Base-by-base conservation (phyloP, 495 filamentous ascomycete species). In the Podospora conica region DNA sequence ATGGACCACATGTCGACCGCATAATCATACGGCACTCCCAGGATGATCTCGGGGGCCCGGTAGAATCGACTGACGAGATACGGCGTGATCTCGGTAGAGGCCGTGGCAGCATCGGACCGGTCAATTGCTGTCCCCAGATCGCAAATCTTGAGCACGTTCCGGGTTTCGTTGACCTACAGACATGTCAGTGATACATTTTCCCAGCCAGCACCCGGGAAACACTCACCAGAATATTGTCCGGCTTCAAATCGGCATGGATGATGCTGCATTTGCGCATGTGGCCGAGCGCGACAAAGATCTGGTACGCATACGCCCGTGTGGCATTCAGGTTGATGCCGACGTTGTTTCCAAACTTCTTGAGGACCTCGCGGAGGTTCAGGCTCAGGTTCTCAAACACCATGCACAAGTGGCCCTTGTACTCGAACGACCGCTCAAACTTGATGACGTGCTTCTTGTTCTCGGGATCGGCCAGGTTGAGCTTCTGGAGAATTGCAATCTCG, bases 61-160 rank as follows among this genome's bases (percentile, higher is more conserved):
- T 98, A 98, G 78, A 97, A 98, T 58, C 95, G 88, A 79, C 91
- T 96, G 74, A 97, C 93, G 18, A 98, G 87, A 71, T 97, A 98
- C 21, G 91, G 91, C 1, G 91, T 93, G 65, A 94, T 91, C 71
- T 96, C 92, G 64, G 90, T 94, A n/a, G 81, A 78, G 4, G 81
- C 79, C 20, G 78, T 83, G 22, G 81, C 81, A 6, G 81, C 81
- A 29, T 98, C 95, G 12, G 89, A 89, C 24, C 88, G 88, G 71
- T 96, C 90, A 27, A 91, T 93, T 18, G 95, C 96, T 21, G 96
- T 97, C 22, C 95, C 95, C 71, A 98, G 76, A 81, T 98, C 95
- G 76, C 94, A 97, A 40, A 98, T 90, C 77, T 98, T 98, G 65
- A 98, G 84, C 22, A 92, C 70, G 65, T 90, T 96, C 60, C 90